Conservation (phyloP, 768 basidiomycete genomes). For the Cystobasidium onofrii region DNA sequence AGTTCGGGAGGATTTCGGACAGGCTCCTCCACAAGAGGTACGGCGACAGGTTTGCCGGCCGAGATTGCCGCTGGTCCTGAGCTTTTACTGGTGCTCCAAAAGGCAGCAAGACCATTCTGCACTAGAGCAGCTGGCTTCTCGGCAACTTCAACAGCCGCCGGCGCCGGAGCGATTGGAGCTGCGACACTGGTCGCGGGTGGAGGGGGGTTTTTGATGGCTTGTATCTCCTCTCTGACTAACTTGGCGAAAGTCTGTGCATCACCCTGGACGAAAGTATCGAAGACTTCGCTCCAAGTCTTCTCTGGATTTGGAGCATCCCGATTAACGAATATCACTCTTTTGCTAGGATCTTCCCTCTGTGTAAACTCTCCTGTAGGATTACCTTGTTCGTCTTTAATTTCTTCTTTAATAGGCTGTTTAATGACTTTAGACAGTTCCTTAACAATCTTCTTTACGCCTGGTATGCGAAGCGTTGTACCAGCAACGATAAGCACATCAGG, state of each 20-base stretch:
- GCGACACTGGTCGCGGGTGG: not conserved
- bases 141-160: not conserved
- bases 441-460: constrained; percentile 84
- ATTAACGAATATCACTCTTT: constrained; percentile 67
- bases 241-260: constrained; percentile 64
- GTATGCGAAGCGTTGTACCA: constrained; percentile 78
- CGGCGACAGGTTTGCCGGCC: not conserved
- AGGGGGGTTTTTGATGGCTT: not conserved
- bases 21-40: not conserved
- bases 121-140: no score
- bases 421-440: constrained; percentile 60
- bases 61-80: not conserved
- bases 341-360: not conserved
- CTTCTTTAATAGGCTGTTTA: constrained; percentile 31
- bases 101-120: not conserved
- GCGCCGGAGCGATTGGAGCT: not conserved
- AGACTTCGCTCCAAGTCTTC: constrained; percentile 79
- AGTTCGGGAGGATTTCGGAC: not conserved
- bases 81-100: not conserved
- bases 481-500: constrained; percentile 81
- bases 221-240: constrained; percentile 7
- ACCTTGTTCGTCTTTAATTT: constrained; percentile 42
- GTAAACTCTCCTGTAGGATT: constrained; percentile 15
- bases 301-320: constrained; percentile 76
- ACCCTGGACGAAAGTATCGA: constrained; percentile 81